Evolutionary conservation across 2,329 filamentous ascomycete genomes (phyloP), one percentile per base, ranked within the genome.

Genomic region (Celoporthe dispersa): DNA sequence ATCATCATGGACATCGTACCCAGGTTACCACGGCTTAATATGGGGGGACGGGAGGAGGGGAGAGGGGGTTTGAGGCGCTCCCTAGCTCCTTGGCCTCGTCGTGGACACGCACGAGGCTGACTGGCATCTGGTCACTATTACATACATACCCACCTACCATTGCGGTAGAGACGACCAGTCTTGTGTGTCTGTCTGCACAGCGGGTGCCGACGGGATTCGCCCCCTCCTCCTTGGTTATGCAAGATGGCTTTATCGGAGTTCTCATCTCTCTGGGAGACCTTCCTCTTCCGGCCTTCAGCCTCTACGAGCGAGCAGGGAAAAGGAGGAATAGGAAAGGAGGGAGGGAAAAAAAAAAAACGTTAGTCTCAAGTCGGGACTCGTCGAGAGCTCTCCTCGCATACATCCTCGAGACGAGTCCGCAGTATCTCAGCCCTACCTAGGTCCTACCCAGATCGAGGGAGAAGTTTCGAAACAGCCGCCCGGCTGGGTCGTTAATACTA

Each of bases 41-140:
- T 48, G 44, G 44, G 19, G 44, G 7, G 19, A n/a, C 14, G 44
- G 22, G 19, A 16, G 1, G 44, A n/a, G 6, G 44, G 44, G 51
- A 9, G n/a, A n/a, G n/a, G n/a, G n/a, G 53, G 12, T 25, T 57
- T 57, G 53, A 57, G 53, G 53, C 53, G 53, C 25, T 19, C 53
- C n/a, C 53, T 57, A 57, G 53, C 53, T 57, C 25, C 53, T 57
- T 57, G 53, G 53, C 53, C 25, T 57, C 25, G 14, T 31, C 53
- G 25, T 57, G 53, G 25, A 55, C 25, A 28, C 51, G 25, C 51
- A 55, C 25, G 51, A 55, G 25, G 28, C 53, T 31, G 53, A 57
- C 53, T 31, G 53, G 51, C 28, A 31, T 31, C 25, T 7, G 53
- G 5, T 57, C 3, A 57, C 51, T 48, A 48, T 48, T 48, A n/a